Evolutionary conservation across 352 stramenopile species (phyloP).

Genomic region (Globisporangium cystogenes): DNA sequence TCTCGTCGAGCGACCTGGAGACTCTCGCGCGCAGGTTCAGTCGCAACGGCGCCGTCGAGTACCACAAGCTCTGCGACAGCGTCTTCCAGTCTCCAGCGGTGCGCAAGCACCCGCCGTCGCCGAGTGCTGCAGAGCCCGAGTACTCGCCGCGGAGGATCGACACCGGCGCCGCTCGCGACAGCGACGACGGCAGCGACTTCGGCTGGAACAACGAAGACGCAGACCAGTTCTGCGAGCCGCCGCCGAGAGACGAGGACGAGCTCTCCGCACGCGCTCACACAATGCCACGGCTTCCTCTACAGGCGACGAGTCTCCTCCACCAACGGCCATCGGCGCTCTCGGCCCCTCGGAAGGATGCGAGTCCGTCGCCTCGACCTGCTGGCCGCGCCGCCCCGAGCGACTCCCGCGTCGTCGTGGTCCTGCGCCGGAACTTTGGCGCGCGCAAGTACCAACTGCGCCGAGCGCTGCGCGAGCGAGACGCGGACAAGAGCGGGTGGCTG

Average conservation of each 20-base stretch:
- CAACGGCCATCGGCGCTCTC: background rate
- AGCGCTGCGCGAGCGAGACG: constrained; percentile 51
- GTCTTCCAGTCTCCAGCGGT: constrained; percentile 22
- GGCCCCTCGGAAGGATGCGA: background rate
- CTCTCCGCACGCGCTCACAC: constrained; percentile 1
- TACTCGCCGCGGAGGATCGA: background rate
- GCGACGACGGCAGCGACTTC: constrained; percentile 4
- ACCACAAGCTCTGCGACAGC: constrained; percentile 32
- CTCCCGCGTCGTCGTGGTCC: constrained; percentile 30
- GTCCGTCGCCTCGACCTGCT: background rate
- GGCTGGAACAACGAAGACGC: constrained; percentile 2
- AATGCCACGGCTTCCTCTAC: background rate
- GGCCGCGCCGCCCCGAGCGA: constrained; percentile 1
- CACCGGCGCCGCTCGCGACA: background rate
- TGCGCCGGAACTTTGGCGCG: constrained; percentile 47
- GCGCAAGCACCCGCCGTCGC: background rate
- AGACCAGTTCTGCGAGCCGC: constrained; percentile 9
- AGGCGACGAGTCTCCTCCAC: background rate
- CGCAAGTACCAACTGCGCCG: constrained; percentile 73
- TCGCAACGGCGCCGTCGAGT: constrained; percentile 24
- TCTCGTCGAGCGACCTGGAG: constrained; percentile 29
- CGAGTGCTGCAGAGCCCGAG: background rate
- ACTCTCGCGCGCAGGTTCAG: constrained; percentile 21
- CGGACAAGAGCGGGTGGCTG: constrained; percentile 45
- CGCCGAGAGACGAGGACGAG: background rate